phyloP scores from a whole-genome alignment of 805 yeast genomes.

The Candida odintsovae region DNA sequence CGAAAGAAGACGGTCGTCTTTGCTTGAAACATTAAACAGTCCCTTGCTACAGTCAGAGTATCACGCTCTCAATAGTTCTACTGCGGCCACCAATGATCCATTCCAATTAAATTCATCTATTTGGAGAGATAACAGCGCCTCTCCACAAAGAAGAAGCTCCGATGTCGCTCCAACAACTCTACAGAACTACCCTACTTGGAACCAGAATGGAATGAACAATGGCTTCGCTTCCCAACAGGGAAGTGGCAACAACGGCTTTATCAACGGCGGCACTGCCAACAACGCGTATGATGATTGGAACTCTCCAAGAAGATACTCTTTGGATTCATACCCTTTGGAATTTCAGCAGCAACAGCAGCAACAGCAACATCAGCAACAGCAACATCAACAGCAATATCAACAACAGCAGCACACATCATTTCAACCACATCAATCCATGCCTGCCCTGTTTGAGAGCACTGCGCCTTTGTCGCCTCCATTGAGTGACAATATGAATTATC shows the following conservation, averaged over 20 bases:
- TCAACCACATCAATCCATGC: neutral
- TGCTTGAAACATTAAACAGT: conserved; percentile 9
- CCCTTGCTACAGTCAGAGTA: conserved; percentile 7
- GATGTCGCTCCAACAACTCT: neutral
- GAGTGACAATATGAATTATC: conserved; percentile 1
- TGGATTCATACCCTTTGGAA: conserved; percentile 9
- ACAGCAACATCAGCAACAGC: conserved; percentile 4
- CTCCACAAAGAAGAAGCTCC: conserved; percentile 2
- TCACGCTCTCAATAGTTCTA: neutral
- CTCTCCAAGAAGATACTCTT: conserved; percentile 15
- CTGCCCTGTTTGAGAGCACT: neutral
- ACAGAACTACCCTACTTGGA: conserved; percentile 3
- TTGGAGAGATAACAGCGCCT: conserved; percentile 5
- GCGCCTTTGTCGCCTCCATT: neutral
- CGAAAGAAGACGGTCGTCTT: conserved; percentile 11
- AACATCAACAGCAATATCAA: too few relatives aligned
- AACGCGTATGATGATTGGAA: conserved; percentile 3
- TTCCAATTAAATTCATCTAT: conserved; percentile 13
- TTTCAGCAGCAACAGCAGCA: conserved; percentile 5
- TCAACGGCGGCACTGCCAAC: conserved; percentile 1
- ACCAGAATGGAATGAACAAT: neutral
- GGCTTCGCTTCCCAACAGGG: neutral
- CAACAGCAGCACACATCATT: conserved; percentile 2
- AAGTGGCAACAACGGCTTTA: neutral
- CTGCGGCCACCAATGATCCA: conserved; percentile 5